Evolutionary conservation across 495 filamentous ascomycete species (phyloP), one percentile per base, ranked within the genome.

Genomic region (Penicillium bovifimosum): DNA sequence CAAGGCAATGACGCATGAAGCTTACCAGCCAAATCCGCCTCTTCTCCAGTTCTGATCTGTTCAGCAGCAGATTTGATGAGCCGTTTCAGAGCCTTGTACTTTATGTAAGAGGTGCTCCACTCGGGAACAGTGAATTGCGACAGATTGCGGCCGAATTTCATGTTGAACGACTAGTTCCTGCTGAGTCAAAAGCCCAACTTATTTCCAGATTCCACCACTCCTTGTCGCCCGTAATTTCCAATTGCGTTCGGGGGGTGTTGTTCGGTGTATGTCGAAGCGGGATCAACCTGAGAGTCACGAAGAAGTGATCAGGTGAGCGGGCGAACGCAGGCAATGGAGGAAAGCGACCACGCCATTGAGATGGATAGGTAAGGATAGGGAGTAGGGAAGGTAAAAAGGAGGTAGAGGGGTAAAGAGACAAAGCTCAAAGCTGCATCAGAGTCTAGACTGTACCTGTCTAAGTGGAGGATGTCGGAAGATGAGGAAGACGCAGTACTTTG

Each of bases 41-140:
- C 80, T 47, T 86, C 79, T 48, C 85, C 86, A 56, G 79, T 75
- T 66, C 83, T 84, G 11, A 76, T 74, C 43, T 79, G 76, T 35
- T 76, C 79, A 18, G 80, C 77, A 11, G 82, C 84, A 5, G 84
- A 78, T 69, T 95, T 96, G 69, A 97, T 90, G 39, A 95, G 79
- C 76, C 93, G 92, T 74, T 98, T 98, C 63, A 97, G 72, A 33
- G 85, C 81, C 68, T 96, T 97, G 77, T 98, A 98, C 66, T 95
- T 86, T 73, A 98, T 95, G 63, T 98, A 98, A 14, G 80, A 83
- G 31, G 84, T 71, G 50, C 91, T 87, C 91, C 91, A 98, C 72
- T 98, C 93, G 9, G 93, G 93, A 50, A 97, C 93, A 64, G 96
- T 91, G 65, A 96, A 95, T 35, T 92, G 86, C 10, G 90, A 77